Evolutionary conservation across 768 basidiomycete species (phyloP).

Genomic region (Russula earlei): DNA sequence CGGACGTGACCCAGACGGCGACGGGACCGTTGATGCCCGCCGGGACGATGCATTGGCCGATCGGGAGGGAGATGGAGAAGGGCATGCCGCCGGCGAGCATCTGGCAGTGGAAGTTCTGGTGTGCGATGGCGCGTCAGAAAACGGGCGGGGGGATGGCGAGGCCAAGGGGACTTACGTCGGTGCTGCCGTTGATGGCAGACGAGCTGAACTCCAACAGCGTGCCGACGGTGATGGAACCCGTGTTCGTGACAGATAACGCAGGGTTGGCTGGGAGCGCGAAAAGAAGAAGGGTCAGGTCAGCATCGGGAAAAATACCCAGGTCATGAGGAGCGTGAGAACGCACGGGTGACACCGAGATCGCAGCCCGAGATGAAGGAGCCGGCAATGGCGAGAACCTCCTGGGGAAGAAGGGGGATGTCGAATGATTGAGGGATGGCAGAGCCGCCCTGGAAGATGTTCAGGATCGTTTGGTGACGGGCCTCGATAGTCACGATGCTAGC

Average conservation of each 20-base stretch:
- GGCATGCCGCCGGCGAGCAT: constrained; percentile 60
- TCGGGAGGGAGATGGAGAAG: constrained; percentile 47
- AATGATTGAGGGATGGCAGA: constrained; percentile 58
- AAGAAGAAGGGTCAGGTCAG: too few species aligned
- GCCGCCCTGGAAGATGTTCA: constrained; percentile 59
- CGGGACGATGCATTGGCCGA: constrained; percentile 56
- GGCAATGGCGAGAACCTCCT: constrained; percentile 64
- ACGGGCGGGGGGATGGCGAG: background rate
- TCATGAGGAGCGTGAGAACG: constrained; percentile 12
- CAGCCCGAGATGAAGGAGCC: constrained; percentile 62
- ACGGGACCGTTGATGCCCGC: constrained; percentile 63
- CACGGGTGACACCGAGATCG: constrained; percentile 47
- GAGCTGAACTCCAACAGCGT: constrained; percentile 56
- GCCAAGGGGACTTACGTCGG: constrained; percentile 30
- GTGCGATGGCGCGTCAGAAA: background rate
- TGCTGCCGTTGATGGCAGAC: constrained; percentile 42
- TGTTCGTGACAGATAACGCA: constrained; percentile 53
- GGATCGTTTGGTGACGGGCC: constrained; percentile 72
- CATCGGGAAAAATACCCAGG: background rate
- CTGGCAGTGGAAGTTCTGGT: constrained; percentile 57
- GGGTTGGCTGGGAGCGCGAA: constrained; percentile 40
- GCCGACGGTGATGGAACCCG: constrained; percentile 44
- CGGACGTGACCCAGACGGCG: constrained; percentile 58
- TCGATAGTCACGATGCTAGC: constrained; percentile 71
- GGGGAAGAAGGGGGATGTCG: constrained; percentile 61